Base-by-base conservation (phyloP, 2,329 filamentous ascomycete species). In the Cladosporium sphaerospermum region DNA sequence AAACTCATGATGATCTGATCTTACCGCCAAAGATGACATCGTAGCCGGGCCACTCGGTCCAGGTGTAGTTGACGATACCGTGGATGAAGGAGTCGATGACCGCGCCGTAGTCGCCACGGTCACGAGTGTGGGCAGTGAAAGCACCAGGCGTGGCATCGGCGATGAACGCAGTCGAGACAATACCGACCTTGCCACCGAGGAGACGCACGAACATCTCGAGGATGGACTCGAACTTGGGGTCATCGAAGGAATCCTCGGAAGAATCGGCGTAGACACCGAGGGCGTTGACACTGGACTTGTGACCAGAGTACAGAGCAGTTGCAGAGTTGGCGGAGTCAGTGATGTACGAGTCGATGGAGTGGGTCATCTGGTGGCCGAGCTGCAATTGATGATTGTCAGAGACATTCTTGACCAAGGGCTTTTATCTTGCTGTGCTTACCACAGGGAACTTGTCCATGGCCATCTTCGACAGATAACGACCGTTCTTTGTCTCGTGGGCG, bases 301-400 rank as follows among this genome's bases (percentile, higher is more conserved):
- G 88, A 41, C 89, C 89, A 19, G 81, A 83, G 73, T 92, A 93
- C 14, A 93, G 75, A 13, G 88, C 86, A 41, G 85, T 88, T 3
- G 88, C 88, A 4, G 85, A 89, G 73, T 93, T 93, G 71, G 89
- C 89, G 56, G 85, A 89, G 69, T 93, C 88, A 36, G 88, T 93
- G 66, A 93, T 92, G 76, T 88, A 92, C 46, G 78, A 83, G 72
- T 92, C 88, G 65, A 93, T 82, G 1, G 87, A 91, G 71, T 92
- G 88, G 9, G 88, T 91, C 79, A 93, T 92, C 72, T 92, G 88
- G 69, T 95, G 89, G 16, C 89, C 89, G 9, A 92, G 67, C 37
- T 51, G 14, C 18, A 16, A 8, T 7, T 28, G n/a, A 5, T 28
- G n/a, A 5, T n/a, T 9, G 32, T 51, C 7, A 53, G 43, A 19